Base-by-base conservation (phyloP, 1,284 basidiomycete genomes). In the Phylloporus sp. region DNA sequence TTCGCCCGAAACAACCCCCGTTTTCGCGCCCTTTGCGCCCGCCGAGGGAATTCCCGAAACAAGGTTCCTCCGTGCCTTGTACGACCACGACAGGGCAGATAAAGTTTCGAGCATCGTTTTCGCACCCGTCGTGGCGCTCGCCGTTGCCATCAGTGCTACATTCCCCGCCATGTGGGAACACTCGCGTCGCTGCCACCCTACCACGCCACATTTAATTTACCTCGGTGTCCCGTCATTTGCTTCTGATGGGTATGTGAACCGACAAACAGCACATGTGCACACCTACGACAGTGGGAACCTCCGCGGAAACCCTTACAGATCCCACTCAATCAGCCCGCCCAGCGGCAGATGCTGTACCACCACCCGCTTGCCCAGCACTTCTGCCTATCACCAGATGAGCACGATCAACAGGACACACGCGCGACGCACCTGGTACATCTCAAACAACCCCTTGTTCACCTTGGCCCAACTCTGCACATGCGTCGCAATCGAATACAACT, bases 291-390 rank as follows among this genome's bases (percentile, higher is more conserved):
- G 37, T 56, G 7, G 23, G 47, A 63, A 77, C 65, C 60, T 68
- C 77, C 75, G 71, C 75, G 76, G 73, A 41, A 57, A n/a, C 19
- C 27, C 49, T 63, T 74, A 78, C 37, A 57, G 61, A 55, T 87
- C 83, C 92, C 92, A 94, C 74, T 88, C 86, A 64, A 94, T 79
- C 20, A 94, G 75, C 7, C 94, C 94, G 29, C 96, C 97, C 35
- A 99, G 87, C 41, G 92, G 92, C 57, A 99, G 86, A 76, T 98
- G 97, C 80, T 99, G 97, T 19, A 99, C 96, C 5, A 99, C 97
- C 19, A 98, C 97, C n/a, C 93, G 88, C 81, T 99, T 99, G 15
- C 91, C 90, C 39, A 98, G 83, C n/a, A 98, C 96, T 80, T 99
- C 97, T 20, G 91, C 96, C 86, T 94, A 72, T 15, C 37, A 11